phyloP scores from a whole-genome alignment of 176 grass and related monocot genomes.

The Phragmites australis region DNA sequence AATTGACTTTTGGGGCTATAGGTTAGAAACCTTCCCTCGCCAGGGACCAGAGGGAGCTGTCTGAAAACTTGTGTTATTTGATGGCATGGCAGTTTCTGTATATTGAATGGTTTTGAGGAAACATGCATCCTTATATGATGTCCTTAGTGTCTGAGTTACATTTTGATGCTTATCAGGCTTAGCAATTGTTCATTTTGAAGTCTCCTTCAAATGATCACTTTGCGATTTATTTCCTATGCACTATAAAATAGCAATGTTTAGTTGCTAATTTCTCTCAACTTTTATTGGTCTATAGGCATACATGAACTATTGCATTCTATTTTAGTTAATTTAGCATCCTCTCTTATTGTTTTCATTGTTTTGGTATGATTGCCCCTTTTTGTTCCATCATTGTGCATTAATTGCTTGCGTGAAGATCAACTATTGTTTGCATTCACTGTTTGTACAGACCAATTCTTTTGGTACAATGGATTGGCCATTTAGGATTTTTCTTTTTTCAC shows the following conservation, averaged over 20 bases:
- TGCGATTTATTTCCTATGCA: not conserved
- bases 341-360: slow-evolving; percentile 3
- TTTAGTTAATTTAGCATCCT: not conserved
- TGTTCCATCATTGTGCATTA: not conserved
- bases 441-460: not conserved
- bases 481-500: not conserved
- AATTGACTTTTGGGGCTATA: not conserved
- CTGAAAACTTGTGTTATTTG: slow-evolving; percentile 4
- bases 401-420: not conserved
- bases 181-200: not conserved
- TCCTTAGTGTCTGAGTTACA: not conserved
- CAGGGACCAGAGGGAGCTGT: not conserved
- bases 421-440: not conserved
- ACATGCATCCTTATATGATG: not conserved
- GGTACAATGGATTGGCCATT: not conserved
- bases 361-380: not conserved
- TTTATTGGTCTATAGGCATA: slow-evolving; percentile 16
- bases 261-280: not conserved
- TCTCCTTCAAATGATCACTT: not conserved
- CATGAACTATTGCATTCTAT: not conserved
- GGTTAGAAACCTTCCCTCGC: slow-evolving; percentile 8
- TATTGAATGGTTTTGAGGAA: slow-evolving; percentile 14
- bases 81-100: slow-evolving; percentile 23
- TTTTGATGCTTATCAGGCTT: not conserved
- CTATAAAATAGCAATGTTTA: not conserved